Percentiles rank a stretch among this genome's conserved stretches.
phyloP scores from a whole-genome alignment of 2,329 filamentous ascomycete genomes.

The Talaromyces rugulosus region DNA sequence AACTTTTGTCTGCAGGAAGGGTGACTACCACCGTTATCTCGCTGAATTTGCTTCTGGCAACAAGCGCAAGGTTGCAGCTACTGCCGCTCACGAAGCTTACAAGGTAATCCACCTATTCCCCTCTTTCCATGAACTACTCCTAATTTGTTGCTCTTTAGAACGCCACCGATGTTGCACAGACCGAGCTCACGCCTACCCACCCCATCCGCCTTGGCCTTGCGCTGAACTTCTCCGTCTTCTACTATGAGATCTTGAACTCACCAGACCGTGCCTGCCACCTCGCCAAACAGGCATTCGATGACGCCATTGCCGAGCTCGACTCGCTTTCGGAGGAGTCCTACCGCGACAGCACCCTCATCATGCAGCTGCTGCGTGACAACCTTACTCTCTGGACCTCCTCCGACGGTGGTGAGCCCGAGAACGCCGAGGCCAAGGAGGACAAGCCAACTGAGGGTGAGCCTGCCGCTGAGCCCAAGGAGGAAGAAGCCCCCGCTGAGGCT shows the following conservation, averaged over 20 bases:
- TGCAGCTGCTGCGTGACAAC: slow-evolving; percentile 98
- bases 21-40: slow-evolving; percentile 98
- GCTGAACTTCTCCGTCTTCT: slow-evolving; percentile 99
- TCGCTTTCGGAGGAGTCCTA: slow-evolving; percentile 97
- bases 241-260: slow-evolving; percentile 99
- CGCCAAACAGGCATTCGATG: slow-evolving; percentile 98
- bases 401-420: slow-evolving; percentile 69
- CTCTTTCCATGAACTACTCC: not conserved
- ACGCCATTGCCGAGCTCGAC: slow-evolving; percentile 97
- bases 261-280: slow-evolving; percentile 96
- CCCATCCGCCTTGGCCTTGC: slow-evolving; percentile 96
- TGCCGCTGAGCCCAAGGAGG: slow-evolving; percentile 39
- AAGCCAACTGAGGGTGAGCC: slow-evolving; percentile 48
- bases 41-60: slow-evolving; percentile 94
- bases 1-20: slow-evolving; percentile 67
- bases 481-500: slow-evolving; percentile 28
- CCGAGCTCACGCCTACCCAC: slow-evolving; percentile 93
- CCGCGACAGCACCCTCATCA: slow-evolving; percentile 98
- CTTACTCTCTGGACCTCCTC: slow-evolving; percentile 97
- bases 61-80: slow-evolving; percentile 90
- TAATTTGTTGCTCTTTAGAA: slow-evolving; percentile 53
- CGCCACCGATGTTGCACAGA: slow-evolving; percentile 97
- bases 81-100: slow-evolving; percentile 95
- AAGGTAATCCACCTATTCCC: slow-evolving; percentile 61
- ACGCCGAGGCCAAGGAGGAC: slow-evolving; percentile 60